Percentiles rank a stretch among this genome's conserved stretches.
Conservation (phyloP, 352 stramenopile species). For the Pythium guiyangense region DNA sequence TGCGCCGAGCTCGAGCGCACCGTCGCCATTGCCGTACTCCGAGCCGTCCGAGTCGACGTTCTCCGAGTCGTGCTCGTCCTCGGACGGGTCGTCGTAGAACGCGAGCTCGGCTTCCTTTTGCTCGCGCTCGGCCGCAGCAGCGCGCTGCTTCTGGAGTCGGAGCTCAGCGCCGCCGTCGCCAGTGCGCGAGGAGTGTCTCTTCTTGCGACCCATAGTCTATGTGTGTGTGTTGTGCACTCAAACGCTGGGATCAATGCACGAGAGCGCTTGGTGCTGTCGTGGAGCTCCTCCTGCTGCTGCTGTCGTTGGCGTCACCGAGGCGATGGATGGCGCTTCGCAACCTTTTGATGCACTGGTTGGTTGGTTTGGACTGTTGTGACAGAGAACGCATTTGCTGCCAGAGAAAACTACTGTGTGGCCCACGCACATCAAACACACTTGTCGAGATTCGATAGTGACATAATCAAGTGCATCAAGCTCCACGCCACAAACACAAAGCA, state of each 20-base stretch:
- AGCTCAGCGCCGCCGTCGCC: conserved; percentile 74
- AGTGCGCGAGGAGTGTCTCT: conserved; percentile 62
- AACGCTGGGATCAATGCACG: neutral
- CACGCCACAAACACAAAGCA: too few relatives aligned
- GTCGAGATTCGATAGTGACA: too few relatives aligned
- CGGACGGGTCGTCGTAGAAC: conserved; percentile 83
- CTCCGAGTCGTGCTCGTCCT: conserved; percentile 60
- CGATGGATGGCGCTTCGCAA: conserved; percentile 17
- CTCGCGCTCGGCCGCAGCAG: conserved; percentile 49
- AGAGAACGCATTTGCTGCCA: too few relatives aligned
- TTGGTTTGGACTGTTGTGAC: conserved; percentile 4
- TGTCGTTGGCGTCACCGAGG: neutral
- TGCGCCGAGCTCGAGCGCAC: conserved; percentile 60
- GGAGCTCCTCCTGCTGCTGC: conserved; percentile 1
- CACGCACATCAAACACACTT: too few relatives aligned
- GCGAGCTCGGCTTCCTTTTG: conserved; percentile 71
- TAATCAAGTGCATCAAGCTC: too few relatives aligned
- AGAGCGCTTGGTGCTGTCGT: neutral
- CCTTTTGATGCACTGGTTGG: conserved; percentile 22
- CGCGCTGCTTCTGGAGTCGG: conserved; percentile 57
- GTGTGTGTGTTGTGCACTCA: neutral
- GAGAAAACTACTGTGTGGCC: too few relatives aligned
- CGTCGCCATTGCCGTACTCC: conserved; percentile 51
- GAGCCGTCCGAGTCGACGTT: conserved; percentile 53
- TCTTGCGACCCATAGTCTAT: conserved; percentile 62